Evolutionary conservation across 441 rosid species (phyloP).

Genomic region (Adansonia grandidieri): DNA sequence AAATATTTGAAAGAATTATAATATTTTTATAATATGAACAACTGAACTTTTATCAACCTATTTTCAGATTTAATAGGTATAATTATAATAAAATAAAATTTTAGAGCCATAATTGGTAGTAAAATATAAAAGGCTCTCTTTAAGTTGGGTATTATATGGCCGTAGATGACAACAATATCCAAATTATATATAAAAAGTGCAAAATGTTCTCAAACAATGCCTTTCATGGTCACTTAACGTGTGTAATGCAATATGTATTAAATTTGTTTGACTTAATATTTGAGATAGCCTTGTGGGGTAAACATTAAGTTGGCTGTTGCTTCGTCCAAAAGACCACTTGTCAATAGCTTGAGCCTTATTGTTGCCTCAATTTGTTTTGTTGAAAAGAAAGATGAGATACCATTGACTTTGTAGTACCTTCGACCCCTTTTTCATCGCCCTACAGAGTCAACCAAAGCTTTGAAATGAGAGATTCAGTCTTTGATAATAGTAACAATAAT

Average conservation of each 20-base stretch:
- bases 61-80: background rate
- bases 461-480: background rate
- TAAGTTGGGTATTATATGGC: background rate
- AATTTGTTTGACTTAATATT: background rate
- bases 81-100: background rate
- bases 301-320: background rate
- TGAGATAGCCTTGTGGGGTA: background rate
- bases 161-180: background rate
- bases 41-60: background rate
- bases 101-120: background rate
- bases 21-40: background rate
- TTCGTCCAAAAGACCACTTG: conserved; percentile 5
- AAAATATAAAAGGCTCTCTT: background rate
- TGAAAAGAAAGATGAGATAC: background rate
- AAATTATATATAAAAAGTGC: background rate
- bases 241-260: background rate
- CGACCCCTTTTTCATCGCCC: background rate
- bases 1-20: background rate
- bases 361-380: conserved; percentile 13
- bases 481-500: background rate
- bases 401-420: background rate
- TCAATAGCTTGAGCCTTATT: background rate
- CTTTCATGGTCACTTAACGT: background rate
- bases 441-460: conserved; percentile 7
- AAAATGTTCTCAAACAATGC: background rate